Percentiles rank a stretch among this genome's conserved stretches.
Evolutionary conservation across 495 filamentous ascomycete species (phyloP).

Genomic region (Clavariopsis aquatica): DNA sequence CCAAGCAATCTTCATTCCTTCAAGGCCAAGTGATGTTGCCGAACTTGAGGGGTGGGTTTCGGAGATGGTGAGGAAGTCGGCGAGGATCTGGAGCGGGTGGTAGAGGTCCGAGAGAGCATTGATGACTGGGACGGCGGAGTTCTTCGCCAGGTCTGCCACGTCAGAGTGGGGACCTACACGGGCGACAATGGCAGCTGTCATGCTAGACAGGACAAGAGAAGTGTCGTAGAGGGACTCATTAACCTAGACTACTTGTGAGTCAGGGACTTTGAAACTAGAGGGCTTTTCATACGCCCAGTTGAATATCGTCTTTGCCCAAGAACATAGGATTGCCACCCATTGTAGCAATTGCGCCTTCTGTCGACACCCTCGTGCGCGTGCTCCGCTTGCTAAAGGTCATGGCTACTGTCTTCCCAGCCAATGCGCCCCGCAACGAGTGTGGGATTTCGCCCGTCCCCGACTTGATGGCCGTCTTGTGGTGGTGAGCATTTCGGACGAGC

Average conservation of each 20-base stretch:
- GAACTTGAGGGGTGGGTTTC: slow-evolving; percentile 65
- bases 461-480: slow-evolving; percentile 77
- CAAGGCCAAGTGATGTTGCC: slow-evolving; percentile 60
- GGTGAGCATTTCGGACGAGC: slow-evolving; percentile 76
- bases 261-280: neutral
- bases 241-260: slow-evolving; percentile 48
- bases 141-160: slow-evolving; percentile 72
- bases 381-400: slow-evolving; percentile 96
- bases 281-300: slow-evolving; percentile 67
- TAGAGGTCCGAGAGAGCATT: slow-evolving; percentile 87
- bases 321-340: slow-evolving; percentile 97
- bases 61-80: slow-evolving; percentile 88
- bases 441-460: slow-evolving; percentile 58
- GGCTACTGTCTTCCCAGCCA: slow-evolving; percentile 80
- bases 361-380: slow-evolving; percentile 88
- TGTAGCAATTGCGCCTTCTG: slow-evolving; percentile 77
- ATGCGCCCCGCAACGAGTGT: slow-evolving; percentile 53
- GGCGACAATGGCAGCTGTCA: slow-evolving; percentile 88
- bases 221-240: slow-evolving; percentile 94
- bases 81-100: slow-evolving; percentile 89
- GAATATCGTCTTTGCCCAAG: slow-evolving; percentile 89
- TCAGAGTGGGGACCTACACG: slow-evolving; percentile 84
- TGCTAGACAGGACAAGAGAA: slow-evolving; percentile 82
- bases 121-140: slow-evolving; percentile 86
- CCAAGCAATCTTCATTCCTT: slow-evolving; percentile 90